Evolutionary conservation across 2,329 filamentous ascomycete genomes (phyloP), one percentile per base, ranked within the genome.

Genomic region (Bertia moriformis): DNA sequence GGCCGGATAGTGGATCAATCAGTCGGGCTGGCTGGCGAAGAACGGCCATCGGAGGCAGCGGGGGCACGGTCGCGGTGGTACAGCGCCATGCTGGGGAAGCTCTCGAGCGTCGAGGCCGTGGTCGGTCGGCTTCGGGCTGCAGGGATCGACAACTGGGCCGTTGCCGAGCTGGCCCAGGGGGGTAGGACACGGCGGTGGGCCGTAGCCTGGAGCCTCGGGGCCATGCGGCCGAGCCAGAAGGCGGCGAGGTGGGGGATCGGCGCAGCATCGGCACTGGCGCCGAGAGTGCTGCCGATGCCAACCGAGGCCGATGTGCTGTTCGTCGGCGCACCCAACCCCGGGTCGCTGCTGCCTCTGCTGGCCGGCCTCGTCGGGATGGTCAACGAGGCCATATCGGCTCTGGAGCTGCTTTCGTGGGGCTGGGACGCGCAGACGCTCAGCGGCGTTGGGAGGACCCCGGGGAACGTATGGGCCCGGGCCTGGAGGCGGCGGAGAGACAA

Each of bases 81-180:
- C 56, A 91, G 82, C 1, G 78, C 78, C 40, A 93, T 96, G 85
- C 65, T 96, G 0, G 88, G 89, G 0, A 93, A 93, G 50, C 63
- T 84, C 19, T 68, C 70, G 0, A 88, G 80, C 46, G 63, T 84
- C 3, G 66, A 81, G 1, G 62, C 65, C 1, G 57, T 80, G 0
- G 60, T 94, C 0, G 65, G 77, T 4, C 65, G 67, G 39, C 63
- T 81, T 4, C 56, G 76, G 3, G 59, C 67, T 2, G 52, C 67
- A 7, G 64, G 61, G 0, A 69, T 93, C 27, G 63, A 65, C 27
- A 98, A 96, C 53, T 95, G 78, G 48, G 88, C 86, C 0, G 73
- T 94, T 1, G 82, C 81, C 0, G 77, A 83, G 44, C 80, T 96
- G 46, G 66, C 85, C 0, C 84, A 89, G 42, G 84, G 83, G 0